phyloP scores from a whole-genome alignment of 805 yeast genomes.

The Hanseniaspora taiwanica region DNA sequence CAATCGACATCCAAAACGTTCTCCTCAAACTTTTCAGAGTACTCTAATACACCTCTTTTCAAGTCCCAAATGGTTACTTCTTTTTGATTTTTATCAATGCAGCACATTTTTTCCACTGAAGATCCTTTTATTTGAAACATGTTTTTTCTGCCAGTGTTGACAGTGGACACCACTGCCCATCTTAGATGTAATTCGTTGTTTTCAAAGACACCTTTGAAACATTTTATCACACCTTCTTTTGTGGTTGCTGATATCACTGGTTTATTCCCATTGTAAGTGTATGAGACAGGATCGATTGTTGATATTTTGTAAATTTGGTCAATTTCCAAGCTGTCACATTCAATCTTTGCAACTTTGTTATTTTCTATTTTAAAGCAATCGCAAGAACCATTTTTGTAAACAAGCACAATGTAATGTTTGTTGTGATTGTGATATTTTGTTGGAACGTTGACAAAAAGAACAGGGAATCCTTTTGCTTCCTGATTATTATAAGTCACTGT shows the following conservation, averaged over 20 bases:
- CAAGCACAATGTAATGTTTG: constrained; percentile 36
- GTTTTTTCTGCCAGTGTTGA: constrained; percentile 42
- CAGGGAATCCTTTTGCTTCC: constrained; percentile 5
- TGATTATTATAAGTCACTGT: constrained; percentile 10
- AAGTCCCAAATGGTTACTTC: constrained; percentile 71
- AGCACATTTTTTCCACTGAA: constrained; percentile 60
- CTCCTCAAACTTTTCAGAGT: constrained; percentile 29
- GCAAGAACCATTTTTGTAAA: constrained; percentile 27
- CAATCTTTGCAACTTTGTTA: constrained; percentile 22
- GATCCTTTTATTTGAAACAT: constrained; percentile 57
- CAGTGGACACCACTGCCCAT: constrained; percentile 40
- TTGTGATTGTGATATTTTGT: constrained; percentile 19
- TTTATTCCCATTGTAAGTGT: constrained; percentile 23
- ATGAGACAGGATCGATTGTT: constrained; percentile 52
- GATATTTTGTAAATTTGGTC: constrained; percentile 33
- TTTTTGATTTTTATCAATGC: constrained; percentile 42
- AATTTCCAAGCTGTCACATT: constrained; percentile 14
- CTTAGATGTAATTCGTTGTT: constrained; percentile 16
- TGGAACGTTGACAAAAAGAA: constrained; percentile 26
- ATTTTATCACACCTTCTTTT: constrained; percentile 32
- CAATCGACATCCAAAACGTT: constrained; percentile 68
- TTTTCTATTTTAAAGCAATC: constrained; percentile 24
- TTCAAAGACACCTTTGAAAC: constrained; percentile 31
- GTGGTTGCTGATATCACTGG: constrained; percentile 47
- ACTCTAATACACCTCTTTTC: constrained; percentile 52